These are phyloP conservation scores for Dunaliella primolecta DNA, from an alignment of 139 green algal genomes.

Conservation along the genomic window DNA sequence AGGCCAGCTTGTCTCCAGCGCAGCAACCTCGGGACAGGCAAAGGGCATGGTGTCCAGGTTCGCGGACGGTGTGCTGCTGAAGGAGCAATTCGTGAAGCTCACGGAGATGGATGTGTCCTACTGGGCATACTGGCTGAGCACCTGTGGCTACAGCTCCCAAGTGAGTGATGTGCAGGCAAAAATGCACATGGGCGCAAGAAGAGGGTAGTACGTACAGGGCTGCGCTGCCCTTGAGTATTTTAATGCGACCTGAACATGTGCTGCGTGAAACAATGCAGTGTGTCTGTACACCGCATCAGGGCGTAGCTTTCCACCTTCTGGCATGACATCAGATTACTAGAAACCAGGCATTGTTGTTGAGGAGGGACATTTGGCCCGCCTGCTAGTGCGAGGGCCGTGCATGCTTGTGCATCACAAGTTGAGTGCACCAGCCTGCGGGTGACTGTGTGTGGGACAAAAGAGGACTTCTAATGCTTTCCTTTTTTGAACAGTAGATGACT, in stretches of 20 bases:
- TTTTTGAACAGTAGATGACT: no score
- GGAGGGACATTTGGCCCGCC: no score
- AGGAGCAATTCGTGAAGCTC: conserved; percentile 40
- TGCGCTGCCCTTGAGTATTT: not conserved
- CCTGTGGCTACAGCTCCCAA: conserved; percentile 32
- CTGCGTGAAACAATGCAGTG: no score
- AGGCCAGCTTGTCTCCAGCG: conserved; percentile 34
- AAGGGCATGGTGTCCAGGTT: conserved; percentile 38
- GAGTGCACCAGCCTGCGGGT: no score
- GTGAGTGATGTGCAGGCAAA: conserved; percentile 4
- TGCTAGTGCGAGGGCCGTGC: no score
- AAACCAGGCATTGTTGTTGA: no score
- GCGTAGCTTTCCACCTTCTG: no score
- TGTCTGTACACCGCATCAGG: no score
- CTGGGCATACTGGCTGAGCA: conserved; percentile 44
- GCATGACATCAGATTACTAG: no score
- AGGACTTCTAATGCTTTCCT: no score
- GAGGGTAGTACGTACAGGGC: not conserved
- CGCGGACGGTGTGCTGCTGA: conserved; percentile 31
- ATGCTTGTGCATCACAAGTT: no score
- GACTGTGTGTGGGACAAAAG: no score
- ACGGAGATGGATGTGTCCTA: conserved; percentile 39
- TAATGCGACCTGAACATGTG: not conserved
- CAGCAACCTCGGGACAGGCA: conserved; percentile 27
- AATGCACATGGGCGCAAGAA: not conserved